Base-by-base conservation (phyloP, 441 rosid species). In the Pelargonium myrrhifolium region DNA sequence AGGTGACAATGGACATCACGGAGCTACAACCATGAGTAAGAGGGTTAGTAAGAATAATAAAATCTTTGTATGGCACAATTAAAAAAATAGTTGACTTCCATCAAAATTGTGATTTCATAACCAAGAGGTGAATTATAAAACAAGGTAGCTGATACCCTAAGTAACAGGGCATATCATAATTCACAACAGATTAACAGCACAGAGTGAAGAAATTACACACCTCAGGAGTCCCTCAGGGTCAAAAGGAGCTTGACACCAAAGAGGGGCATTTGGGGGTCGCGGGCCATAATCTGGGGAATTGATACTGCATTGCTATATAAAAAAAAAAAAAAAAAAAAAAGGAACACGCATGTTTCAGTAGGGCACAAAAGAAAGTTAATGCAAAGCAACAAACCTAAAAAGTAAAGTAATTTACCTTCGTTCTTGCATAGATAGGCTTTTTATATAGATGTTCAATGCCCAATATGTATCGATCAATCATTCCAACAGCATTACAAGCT, bases 211-310 rank as follows among this genome's bases (percentile, higher is more conserved):
- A 65, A 63, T 9, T 63, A 4, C 21, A 61, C 60, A 89, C 96
- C 98, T 88, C 75, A 92, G 64, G 26, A 92, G 84, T 40, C 96
- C 98, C 84, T 92, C 98, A 0, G 96, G 96, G 74, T 92, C 96
- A 71, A 88, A 92, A 28, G 98, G 96, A 67, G 96, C 96, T 78
- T 84, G 90, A 77, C 96, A 92, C 98, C 98, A 92, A 66, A 90
- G 73, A 71, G 98, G 95, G 66, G 98, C 93, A 67, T 80, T 77
- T 31, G 75, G 79, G 61, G 96, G 98, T 63, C 81, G 72, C 3
- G 90, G 88, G 22, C 96, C 95, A 67, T 79, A 70, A 53, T 75
- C 81, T 65, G 97, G 97, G 56, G 84, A 91, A 69, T 85, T 78
- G 56, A 82, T 74, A 76, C 97, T 91, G 84, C 97, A 90, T 79